A percentile compares a stretch with the other conserved stretches of the same genome.
phyloP scores from a whole-genome alignment of 176 grass and related monocot species.

The Aegilops speltoides region DNA sequence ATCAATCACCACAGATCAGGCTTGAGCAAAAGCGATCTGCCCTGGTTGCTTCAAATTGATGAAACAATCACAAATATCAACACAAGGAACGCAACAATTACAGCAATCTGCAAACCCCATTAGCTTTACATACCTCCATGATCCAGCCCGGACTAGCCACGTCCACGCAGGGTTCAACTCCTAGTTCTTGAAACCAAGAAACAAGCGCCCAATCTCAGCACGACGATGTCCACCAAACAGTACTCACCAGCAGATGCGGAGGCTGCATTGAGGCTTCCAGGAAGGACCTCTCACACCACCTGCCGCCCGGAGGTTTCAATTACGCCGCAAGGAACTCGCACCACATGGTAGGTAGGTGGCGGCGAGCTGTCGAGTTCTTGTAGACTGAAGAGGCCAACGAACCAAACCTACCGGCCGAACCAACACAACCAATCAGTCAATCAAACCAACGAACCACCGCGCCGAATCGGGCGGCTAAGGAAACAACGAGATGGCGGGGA shows the following conservation, averaged over 20 bases:
- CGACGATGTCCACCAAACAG: background rate
- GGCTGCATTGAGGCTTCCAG: constrained; percentile 29
- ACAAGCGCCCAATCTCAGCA: background rate
- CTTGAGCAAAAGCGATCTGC: background rate
- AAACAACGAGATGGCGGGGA: background rate
- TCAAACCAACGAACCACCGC: background rate
- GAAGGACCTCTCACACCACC: background rate
- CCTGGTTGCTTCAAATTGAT: constrained; percentile 8
- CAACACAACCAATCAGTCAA: constrained; percentile 4
- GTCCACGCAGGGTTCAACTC: background rate
- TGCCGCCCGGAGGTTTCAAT: constrained; percentile 5
- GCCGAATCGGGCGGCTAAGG: background rate
- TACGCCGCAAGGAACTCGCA: background rate
- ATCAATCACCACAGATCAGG: background rate
- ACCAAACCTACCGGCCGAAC: constrained; percentile 28
- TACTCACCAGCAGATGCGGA: constrained; percentile 13
- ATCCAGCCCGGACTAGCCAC: background rate
- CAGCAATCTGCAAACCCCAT: background rate
- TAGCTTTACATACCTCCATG: constrained; percentile 22
- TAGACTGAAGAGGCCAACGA: background rate
- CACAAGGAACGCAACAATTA: background rate
- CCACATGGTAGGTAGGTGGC: constrained; percentile 31
- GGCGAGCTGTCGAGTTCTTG: background rate
- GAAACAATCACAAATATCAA: constrained; percentile 14
- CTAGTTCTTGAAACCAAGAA: constrained; percentile 21